phyloP scores from a whole-genome alignment of 2,329 filamentous ascomycete genomes.

The Penicillium olsonii region DNA sequence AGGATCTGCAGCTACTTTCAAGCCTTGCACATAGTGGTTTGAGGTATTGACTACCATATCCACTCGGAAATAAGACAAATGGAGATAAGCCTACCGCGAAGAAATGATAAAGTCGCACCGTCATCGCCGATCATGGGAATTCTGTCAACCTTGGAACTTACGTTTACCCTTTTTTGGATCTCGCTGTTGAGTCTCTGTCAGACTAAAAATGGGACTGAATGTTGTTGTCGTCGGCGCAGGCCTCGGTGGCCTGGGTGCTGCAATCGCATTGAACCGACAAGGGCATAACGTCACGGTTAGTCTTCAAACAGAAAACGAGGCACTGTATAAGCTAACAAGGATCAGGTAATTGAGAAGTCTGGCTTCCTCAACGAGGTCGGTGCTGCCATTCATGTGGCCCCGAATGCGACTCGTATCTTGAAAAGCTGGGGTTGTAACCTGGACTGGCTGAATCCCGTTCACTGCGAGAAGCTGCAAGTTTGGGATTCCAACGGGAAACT shows the following conservation, averaged over 20 bases:
- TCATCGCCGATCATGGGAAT: too few relatives aligned
- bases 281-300: background rate
- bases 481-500: background rate
- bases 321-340: background rate
- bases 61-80: too few relatives aligned
- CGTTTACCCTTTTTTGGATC: too few relatives aligned
- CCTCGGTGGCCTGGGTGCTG: background rate
- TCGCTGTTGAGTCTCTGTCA: too few relatives aligned
- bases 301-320: background rate
- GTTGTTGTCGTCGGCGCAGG: background rate
- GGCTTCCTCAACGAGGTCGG: constrained; percentile 36
- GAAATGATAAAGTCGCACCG: too few relatives aligned
- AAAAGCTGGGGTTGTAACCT: constrained; percentile 30
- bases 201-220: background rate
- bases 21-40: too few relatives aligned
- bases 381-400: constrained; percentile 34
- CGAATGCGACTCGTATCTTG: constrained; percentile 34
- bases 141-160: too few relatives aligned
- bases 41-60: too few relatives aligned
- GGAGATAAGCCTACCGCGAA: too few relatives aligned
- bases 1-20: too few relatives aligned
- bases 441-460: constrained; percentile 7
- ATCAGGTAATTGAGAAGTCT: constrained; percentile 29
- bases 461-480: background rate
- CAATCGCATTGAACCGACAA: background rate